phyloP scores from a whole-genome alignment of 345 rosid species.

The Diplotaxis tenuifolia region DNA sequence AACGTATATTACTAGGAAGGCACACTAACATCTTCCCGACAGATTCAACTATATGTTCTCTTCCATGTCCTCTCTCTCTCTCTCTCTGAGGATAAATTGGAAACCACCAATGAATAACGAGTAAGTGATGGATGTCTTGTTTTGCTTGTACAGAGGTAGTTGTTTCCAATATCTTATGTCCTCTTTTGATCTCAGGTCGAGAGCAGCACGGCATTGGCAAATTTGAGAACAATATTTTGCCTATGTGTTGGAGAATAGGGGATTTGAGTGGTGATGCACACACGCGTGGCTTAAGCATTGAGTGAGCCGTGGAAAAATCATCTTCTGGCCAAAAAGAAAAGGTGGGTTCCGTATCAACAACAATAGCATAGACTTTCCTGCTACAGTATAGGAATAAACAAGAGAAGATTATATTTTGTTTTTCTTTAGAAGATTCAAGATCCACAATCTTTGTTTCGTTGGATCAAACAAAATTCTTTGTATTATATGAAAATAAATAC shows the following conservation, averaged over 20 bases:
- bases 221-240: background rate
- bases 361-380: background rate
- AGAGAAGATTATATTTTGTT: background rate
- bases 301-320: background rate
- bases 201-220: background rate
- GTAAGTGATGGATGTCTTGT: conserved; percentile 18
- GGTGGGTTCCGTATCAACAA: background rate
- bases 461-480: background rate
- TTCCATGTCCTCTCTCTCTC: conserved; percentile 12
- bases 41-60: conserved; percentile 31
- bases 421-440: background rate
- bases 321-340: background rate
- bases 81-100: conserved; percentile 16
- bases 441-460: background rate
- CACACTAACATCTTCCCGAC: conserved; percentile 4
- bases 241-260: background rate
- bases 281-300: background rate
- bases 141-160: background rate
- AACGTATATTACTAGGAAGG: conserved; percentile 19
- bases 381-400: background rate
- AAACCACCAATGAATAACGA: background rate
- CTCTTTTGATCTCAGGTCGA: conserved; percentile 11
- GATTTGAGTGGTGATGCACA: background rate
- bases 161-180: background rate
- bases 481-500: background rate